Base-by-base conservation (phyloP, 768 basidiomycete species). In the Hygrocybe coccinea region DNA sequence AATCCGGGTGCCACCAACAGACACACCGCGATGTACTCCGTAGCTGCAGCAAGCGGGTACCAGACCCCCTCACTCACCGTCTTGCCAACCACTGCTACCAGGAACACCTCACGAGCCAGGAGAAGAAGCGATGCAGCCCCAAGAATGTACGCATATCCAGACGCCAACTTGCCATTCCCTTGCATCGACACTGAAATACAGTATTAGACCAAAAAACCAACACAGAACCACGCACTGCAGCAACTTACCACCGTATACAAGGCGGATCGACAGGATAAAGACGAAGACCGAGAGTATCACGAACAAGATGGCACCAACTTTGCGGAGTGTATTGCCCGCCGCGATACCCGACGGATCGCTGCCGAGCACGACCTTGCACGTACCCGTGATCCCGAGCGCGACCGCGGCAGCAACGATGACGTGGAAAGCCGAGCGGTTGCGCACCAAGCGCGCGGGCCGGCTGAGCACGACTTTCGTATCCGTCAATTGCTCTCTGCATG, bases 1-100 rank as follows among this genome's bases (percentile, higher is more conserved):
- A 77, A 55, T 0, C 70, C 73, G 0, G 75, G 73, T 2, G 60
- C 60, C 8, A 67, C 57, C 46, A 70, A 75, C 24, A 73, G 58
- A 0, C 64, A 14, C 2, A 77, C 72, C 1, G 71, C 71, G 12
- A 77, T 55, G 22, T 75, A 52, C 58, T 78, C 77, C 1, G 76
- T 69, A 4, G 74, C 50, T 1, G 72, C 74, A 4, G 71, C 59
- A 2, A 79, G 58, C 1, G 76, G 75, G 54, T 77, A 78, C 76
- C 76, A 77, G 4, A 69, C 59, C 21, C 59, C 63, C 52, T 79
- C 77, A 17, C 70, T 61, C 21, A 65, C 62, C 51, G 68, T 63
- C 38, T 60, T 68, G 21, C 53, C 59, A 1, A 74, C 48, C 0
- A 75, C 76, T 8, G 65, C 74, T 0, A 65, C 66, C 19, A 65